phyloP scores from a whole-genome alignment of 176 grass and related monocot genomes.

The Musa schizocarpa region DNA sequence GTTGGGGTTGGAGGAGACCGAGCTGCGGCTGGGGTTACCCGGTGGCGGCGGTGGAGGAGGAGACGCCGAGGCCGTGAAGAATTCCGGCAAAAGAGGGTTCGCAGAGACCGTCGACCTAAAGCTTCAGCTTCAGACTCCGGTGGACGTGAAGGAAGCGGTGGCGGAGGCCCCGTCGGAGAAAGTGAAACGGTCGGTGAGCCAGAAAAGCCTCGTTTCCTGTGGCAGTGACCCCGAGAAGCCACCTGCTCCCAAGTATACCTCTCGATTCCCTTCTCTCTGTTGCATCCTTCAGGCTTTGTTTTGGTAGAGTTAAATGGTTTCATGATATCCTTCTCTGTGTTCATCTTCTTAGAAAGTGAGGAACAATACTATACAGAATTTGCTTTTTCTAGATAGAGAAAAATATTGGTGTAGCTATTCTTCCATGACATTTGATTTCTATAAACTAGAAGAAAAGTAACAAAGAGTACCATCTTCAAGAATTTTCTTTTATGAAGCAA shows the following conservation, averaged over 20 bases:
- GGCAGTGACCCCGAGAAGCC: constrained; percentile 17
- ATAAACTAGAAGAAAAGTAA: no score
- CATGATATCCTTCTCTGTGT: no score
- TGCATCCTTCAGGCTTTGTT: no score
- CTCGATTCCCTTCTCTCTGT: no score
- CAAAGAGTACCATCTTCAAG: no score
- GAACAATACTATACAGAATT: no score
- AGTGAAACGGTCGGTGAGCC: constrained; percentile 8
- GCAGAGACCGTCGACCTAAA: constrained; percentile 13
- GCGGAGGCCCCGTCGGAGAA: constrained; percentile 1
- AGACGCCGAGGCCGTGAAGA: neutral
- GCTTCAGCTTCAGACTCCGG: neutral
- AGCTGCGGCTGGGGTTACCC: constrained; percentile 15
- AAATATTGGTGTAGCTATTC: no score
- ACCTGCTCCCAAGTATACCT: constrained; percentile 32
- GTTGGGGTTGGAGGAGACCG: constrained; percentile 10
- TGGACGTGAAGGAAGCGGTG: neutral
- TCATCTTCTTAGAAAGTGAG: no score
- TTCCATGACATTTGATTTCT: no score
- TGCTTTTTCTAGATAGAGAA: no score
- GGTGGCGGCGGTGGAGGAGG: neutral
- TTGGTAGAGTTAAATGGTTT: no score
- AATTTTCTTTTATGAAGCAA: no score
- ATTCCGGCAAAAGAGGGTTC: constrained; percentile 7
- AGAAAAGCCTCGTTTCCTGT: neutral